Percentiles rank a stretch among this genome's conserved stretches.
Conservation (phyloP, 2,329 filamentous ascomycete genomes). For the Venturia carpophila region DNA sequence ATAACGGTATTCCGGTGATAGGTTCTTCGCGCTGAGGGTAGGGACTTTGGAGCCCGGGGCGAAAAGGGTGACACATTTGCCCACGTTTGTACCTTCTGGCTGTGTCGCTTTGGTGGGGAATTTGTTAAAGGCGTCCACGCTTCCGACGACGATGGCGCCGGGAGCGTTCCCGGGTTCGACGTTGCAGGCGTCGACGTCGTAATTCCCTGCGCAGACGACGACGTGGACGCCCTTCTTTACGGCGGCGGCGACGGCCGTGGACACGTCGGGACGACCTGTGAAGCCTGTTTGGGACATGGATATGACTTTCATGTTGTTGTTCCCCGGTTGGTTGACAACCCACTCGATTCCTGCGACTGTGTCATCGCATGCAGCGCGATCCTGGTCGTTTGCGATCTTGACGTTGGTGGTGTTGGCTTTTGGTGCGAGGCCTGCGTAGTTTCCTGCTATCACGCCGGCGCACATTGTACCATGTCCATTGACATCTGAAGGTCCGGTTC, state of each 20-base stretch:
- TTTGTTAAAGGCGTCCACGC: conserved; percentile 15
- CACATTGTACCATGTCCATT: conserved; percentile 19
- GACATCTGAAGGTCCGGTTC: conserved; percentile 3
- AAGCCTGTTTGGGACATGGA: conserved; percentile 17
- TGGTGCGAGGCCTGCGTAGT: conserved; percentile 15
- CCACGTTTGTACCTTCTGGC: conserved; percentile 16
- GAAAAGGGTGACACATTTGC: conserved; percentile 18
- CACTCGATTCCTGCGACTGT: conserved; percentile 18
- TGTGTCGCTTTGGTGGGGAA: conserved; percentile 6
- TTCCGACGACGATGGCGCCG: conserved; percentile 15
- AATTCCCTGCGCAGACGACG: conserved; percentile 18
- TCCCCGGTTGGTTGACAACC: conserved; percentile 13
- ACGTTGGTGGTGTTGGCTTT: conserved; percentile 11
- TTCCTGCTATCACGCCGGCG: conserved; percentile 17
- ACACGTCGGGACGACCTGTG: conserved; percentile 14
- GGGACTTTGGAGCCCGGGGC: conserved; percentile 16
- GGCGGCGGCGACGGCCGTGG: conserved; percentile 15
- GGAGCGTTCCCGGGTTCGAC: conserved; percentile 15
- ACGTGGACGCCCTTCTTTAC: conserved; percentile 16
- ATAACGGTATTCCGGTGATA: conserved; percentile 13
- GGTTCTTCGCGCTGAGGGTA: conserved; percentile 13
- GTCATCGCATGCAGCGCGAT: conserved; percentile 16
- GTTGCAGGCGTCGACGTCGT: conserved; percentile 15
- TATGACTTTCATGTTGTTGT: conserved; percentile 20
- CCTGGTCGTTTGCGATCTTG: conserved; percentile 17